Evolutionary conservation across 78 protist genomes (phyloP), one percentile per base, ranked within the genome.

Genomic region (Dictyostelium intermedium): DNA sequence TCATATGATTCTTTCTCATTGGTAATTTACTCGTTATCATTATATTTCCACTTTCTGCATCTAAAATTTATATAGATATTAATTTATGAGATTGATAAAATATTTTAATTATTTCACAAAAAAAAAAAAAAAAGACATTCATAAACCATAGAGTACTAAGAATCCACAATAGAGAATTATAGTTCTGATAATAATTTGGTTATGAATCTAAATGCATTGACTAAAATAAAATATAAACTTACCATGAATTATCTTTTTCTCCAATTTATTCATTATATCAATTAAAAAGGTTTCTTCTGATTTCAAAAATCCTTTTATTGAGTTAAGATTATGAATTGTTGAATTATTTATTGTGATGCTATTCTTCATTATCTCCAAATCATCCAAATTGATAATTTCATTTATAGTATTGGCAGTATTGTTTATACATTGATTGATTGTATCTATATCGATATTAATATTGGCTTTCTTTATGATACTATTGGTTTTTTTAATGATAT

Each of bases 211-310:
- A n/a, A n/a, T n/a, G n/a, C n/a, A n/a, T 50, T 50, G 10, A 10
- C n/a, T 50, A 56, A 56, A 56, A 20, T 14, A 56, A 56, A n/a
- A n/a, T n/a, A 56, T 56, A 23, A 66, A 27, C 74, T 66, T 66
- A 66, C 74, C 74, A 66, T 77, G 25, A 37, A 92, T 63, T 13
- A 83, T 32, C 66, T 91, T 43, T 72, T 92, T 91, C 10, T 91
- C 96, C 77, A 92, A 61, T 74, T 83, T 82, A 39, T 92, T 91
- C 96, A 92, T 92, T 61, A 92, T 39, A 83, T 92, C 96, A 11
- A 92, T 85, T 37, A 92, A 84, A 66, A 84, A 83, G 32, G 78
- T 72, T 30, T 91, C 96, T 25, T 83, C 91, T 27, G 85, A 84
- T 35, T 41, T 83, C 3, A 92, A 45, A 43, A 84, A 87, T 5